A percentile compares a stretch with the other conserved stretches of the same genome.
These are phyloP conservation scores for Kitagawia praeruptora DNA, from an alignment of 129 eudicot genomes.

Conservation along the genomic window DNA sequence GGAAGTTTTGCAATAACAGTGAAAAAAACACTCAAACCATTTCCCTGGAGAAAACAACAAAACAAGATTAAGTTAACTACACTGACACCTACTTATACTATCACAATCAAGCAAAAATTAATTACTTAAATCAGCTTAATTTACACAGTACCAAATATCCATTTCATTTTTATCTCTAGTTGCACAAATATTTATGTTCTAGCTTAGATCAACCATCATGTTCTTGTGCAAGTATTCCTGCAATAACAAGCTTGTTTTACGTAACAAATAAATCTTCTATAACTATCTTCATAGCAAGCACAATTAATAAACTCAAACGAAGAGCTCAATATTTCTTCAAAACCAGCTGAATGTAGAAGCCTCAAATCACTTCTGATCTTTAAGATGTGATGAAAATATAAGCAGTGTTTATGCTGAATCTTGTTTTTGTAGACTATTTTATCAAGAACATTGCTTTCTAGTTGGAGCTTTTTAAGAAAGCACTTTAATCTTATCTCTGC, in stretches of 20 bases:
- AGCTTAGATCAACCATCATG: too few relatives aligned
- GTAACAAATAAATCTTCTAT: neutral
- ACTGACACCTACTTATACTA: neutral
- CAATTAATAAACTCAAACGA: too few relatives aligned
- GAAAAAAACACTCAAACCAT: constrained; percentile 66
- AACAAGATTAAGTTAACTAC: neutral
- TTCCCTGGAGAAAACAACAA: constrained; percentile 44
- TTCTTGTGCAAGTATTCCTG: neutral
- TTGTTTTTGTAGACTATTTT: too few relatives aligned
- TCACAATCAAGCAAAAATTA: too few relatives aligned
- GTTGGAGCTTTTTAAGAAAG: too few relatives aligned
- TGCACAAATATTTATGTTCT: neutral
- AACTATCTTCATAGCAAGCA: neutral
- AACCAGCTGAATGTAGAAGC: too few relatives aligned
- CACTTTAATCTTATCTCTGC: too few relatives aligned
- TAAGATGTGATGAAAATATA: too few relatives aligned
- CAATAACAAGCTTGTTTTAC: neutral
- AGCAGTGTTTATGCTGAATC: too few relatives aligned
- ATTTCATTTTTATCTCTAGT: neutral
- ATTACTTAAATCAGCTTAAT: neutral
- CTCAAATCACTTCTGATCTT: too few relatives aligned
- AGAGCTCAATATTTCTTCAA: too few relatives aligned
- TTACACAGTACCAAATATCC: neutral
- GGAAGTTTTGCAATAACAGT: constrained; percentile 34
- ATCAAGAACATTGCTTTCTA: too few relatives aligned